Conservation (phyloP, 2,329 filamentous ascomycete species). For the Xylaria sp. region DNA sequence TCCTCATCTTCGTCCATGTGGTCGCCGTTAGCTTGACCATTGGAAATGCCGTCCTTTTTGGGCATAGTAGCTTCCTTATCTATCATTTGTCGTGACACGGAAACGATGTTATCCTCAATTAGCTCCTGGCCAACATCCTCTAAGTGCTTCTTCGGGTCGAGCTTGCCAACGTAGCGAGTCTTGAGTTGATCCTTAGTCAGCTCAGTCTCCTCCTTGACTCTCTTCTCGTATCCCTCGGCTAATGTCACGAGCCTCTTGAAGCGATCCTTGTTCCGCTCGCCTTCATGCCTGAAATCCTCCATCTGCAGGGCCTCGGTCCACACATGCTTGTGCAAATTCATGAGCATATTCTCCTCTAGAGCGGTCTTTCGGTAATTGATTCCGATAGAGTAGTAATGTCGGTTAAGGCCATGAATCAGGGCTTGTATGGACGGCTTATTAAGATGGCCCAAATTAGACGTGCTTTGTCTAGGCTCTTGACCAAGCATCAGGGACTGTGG, state of each 20-base stretch:
- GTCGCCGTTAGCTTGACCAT: conserved; percentile 65
- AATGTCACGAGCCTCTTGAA: conserved; percentile 88
- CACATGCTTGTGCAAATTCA: conserved; percentile 99
- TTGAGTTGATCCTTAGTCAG: conserved; percentile 97
- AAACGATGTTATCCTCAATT: conserved; percentile 99
- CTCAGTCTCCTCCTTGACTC: conserved; percentile 98
- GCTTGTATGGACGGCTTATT: conserved; percentile 99
- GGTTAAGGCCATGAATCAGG: conserved; percentile 95
- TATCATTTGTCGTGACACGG: conserved; percentile 98
- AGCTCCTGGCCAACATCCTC: conserved; percentile 95
- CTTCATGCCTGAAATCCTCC: conserved; percentile 92
- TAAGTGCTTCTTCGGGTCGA: conserved; percentile 99
- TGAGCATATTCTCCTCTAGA: conserved; percentile 98
- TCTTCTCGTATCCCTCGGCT: conserved; percentile 97
- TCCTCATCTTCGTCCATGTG: conserved; percentile 77
- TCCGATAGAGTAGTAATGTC: conserved; percentile 98
- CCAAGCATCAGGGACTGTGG: conserved; percentile 97
- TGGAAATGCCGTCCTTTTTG: conserved; percentile 67
- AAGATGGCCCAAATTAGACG: conserved; percentile 95
- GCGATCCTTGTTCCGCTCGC: conserved; percentile 84
- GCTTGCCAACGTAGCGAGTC: conserved; percentile 98
- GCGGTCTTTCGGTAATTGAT: conserved; percentile 99
- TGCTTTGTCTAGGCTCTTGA: conserved; percentile 96
- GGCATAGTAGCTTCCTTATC: conserved; percentile 98
- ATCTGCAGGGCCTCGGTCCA: conserved; percentile 98